Evolutionary conservation across 352 stramenopile species (phyloP), one percentile per base, ranked within the genome.

Genomic region (Globisporangium cylindrosporum): DNA sequence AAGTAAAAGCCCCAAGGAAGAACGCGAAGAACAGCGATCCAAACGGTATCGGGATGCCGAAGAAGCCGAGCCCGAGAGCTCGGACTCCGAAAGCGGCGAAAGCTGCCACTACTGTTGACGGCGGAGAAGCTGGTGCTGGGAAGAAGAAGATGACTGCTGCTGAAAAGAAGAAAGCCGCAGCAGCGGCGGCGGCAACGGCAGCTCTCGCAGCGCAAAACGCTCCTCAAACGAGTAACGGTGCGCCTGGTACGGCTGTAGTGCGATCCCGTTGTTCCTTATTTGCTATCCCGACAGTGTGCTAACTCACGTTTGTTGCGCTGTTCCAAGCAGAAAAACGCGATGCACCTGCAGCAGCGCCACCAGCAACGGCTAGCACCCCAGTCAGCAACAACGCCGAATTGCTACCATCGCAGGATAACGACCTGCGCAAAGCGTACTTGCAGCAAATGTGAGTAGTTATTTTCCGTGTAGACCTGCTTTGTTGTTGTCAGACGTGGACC

Each of bases 361-460:
- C 70, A 27, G 38, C 25, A 22, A 27, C 32, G 8, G 29, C 27
- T 14, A 61, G 54, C 14, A 25, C 41, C 27, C 29, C 27, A 24
- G 22, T 4, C 29, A 59, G 15, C 32, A 38, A 15, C 38, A 53
- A 38, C 3, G 0, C 36, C 20, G 75, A 82, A 48, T n/a, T 80
- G 9, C 62, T 65, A 1, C 77, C 74, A 4, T 46, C 64, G 1
- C 68, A 78, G 24, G 77, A 84, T 56, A 77, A 62, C 0, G 74
- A 86, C 25, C 66, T 86, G 24, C 78, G 78, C 12, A 79, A 80
- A 53, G 25, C 65, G 22, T 86, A 71, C 25, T 68, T 86, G n/a
- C 78, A 86, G 38, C 59, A 73, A 72, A 76, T 86, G 78, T 86
- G 62, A 36, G 78, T 71, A 14, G 34, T 63, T 38, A 6, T 56